These are phyloP conservation scores for Craterostigma plantagineum DNA, from an alignment of 257 asterid genomes.

Conservation along the genomic window DNA sequence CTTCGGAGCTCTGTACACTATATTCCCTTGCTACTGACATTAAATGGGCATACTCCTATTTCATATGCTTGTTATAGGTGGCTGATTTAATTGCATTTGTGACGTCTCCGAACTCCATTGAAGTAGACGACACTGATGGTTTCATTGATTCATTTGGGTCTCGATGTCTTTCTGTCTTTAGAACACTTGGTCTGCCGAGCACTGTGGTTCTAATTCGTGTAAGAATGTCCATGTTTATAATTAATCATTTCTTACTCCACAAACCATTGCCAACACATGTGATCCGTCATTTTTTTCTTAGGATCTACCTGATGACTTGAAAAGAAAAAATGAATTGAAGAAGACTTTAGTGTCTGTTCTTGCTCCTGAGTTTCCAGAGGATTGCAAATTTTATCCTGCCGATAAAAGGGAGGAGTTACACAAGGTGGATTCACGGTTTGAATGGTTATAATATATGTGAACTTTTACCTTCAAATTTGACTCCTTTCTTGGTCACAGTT, in stretches of 20 bases:
- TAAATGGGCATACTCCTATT: too few species aligned
- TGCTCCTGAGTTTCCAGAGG: conserved; percentile 85
- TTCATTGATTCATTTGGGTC: conserved; percentile 84
- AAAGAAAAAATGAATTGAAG: conserved; percentile 50
- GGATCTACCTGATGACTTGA: conserved; percentile 64
- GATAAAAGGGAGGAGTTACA: conserved; percentile 75
- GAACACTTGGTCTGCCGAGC: conserved; percentile 87
- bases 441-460: not conserved
- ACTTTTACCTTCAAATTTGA: conserved; percentile 6
- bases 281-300: conserved; percentile 16
- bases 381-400: conserved; percentile 76
- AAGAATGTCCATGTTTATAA: conserved; percentile 12
- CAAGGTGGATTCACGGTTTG: conserved; percentile 30
- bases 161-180: conserved; percentile 75
- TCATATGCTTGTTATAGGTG: conserved; percentile 28
- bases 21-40: conserved; percentile 1
- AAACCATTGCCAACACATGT: conserved; percentile 4
- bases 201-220: conserved; percentile 85
- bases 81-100: conserved; percentile 98
- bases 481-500: conserved; percentile 27
- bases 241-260: not conserved
- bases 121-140: conserved; percentile 20
- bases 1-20: not conserved
- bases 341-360: conserved; percentile 45
- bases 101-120: conserved; percentile 56